phyloP scores from a whole-genome alignment of 345 rosid species.

The Gossypioides kirkii region DNA sequence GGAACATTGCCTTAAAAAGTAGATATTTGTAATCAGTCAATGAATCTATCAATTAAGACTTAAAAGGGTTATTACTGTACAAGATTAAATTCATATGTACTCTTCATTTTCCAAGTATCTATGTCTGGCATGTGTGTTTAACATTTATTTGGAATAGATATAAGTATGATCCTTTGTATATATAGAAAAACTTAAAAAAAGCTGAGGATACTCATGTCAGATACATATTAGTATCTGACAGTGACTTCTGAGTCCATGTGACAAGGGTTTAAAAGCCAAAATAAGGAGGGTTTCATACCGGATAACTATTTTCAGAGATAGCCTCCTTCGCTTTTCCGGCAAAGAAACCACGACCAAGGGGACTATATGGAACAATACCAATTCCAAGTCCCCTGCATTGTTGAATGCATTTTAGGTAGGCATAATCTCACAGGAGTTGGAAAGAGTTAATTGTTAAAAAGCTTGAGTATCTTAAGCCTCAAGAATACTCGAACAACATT shows the following conservation, averaged over 20 bases:
- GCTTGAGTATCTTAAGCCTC: neutral
- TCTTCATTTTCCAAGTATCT: too few species aligned
- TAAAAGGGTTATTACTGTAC: neutral
- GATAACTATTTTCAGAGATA: conserved; percentile 12
- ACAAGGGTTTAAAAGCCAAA: neutral
- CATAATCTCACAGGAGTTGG: neutral
- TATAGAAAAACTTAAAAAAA: neutral
- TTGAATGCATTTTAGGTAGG: neutral
- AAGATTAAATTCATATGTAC: too few species aligned
- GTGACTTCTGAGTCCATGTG: neutral
- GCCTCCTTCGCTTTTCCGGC: conserved; percentile 37
- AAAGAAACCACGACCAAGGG: conserved; percentile 51
- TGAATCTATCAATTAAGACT: neutral
- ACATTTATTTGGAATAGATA: too few species aligned
- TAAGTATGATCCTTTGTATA: neutral
- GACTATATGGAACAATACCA: conserved; percentile 47
- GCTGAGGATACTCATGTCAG: neutral
- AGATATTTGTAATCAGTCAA: neutral
- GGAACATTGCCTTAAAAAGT: neutral
- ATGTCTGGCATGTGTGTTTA: too few species aligned
- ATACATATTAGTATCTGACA: neutral
- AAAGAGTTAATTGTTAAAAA: neutral
- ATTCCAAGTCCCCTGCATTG: conserved; percentile 44
- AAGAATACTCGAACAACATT: neutral
- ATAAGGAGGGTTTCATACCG: conserved; percentile 23